Conservation (phyloP, 345 rosid genomes). For the Pugionium dolabratum region DNA sequence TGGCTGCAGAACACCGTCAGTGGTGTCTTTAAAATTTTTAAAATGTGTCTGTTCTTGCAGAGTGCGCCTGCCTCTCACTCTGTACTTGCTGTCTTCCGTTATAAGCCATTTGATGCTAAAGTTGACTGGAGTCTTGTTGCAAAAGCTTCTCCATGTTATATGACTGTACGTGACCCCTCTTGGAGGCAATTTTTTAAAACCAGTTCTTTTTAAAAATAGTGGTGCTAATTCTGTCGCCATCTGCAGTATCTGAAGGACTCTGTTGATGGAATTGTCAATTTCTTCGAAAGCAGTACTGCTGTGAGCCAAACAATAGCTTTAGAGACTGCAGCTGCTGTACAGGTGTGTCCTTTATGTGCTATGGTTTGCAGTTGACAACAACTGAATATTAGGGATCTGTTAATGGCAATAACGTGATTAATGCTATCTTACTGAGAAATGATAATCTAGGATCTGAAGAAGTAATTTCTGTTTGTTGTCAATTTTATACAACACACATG, state of each 20-base stretch:
- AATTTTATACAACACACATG: slow-evolving; percentile 1
- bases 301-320: slow-evolving; percentile 88
- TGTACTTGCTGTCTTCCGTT: slow-evolving; percentile 75
- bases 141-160: slow-evolving; percentile 96
- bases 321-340: slow-evolving; percentile 97
- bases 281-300: slow-evolving; percentile 77
- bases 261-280: slow-evolving; percentile 66
- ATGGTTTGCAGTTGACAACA: slow-evolving; percentile 29
- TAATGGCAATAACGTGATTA: slow-evolving; percentile 20
- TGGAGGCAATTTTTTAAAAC: slow-evolving; percentile 14
- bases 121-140: slow-evolving; percentile 97
- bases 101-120: slow-evolving; percentile 91
- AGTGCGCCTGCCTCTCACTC: slow-evolving; percentile 81
- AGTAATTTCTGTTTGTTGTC: background rate
- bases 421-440: slow-evolving; percentile 20
- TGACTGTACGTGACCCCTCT: slow-evolving; percentile 64
- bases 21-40: slow-evolving; percentile 19
- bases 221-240: slow-evolving; percentile 31
- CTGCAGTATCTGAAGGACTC: slow-evolving; percentile 91
- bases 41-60: slow-evolving; percentile 50
- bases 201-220: background rate
- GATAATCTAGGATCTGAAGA: slow-evolving; percentile 1
- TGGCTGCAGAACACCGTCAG: slow-evolving; percentile 25
- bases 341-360: slow-evolving; percentile 56
- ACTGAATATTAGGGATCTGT: slow-evolving; percentile 12